Evolutionary conservation across 331 rosid genomes (phyloP).

Genomic region (Dryas integrifolia): DNA sequence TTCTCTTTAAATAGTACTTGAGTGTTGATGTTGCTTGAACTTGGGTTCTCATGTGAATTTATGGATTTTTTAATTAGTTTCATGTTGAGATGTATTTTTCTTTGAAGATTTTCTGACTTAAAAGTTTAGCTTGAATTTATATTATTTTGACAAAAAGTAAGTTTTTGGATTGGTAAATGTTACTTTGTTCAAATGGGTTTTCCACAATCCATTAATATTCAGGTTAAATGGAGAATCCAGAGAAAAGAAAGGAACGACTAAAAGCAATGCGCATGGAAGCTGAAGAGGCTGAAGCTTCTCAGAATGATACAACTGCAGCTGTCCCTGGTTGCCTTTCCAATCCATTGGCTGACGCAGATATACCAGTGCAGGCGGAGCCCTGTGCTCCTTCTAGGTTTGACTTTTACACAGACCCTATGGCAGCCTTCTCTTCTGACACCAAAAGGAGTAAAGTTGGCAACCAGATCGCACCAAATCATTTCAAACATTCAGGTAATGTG

Average conservation of each 20-base stretch:
- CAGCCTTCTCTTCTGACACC: conserved; percentile 65
- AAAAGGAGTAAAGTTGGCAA: conserved; percentile 31
- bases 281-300: conserved; percentile 44
- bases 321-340: conserved; percentile 57
- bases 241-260: conserved; percentile 71
- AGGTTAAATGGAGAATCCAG: conserved; percentile 79
- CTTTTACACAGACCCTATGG: conserved; percentile 84
- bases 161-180: background rate
- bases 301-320: conserved; percentile 20
- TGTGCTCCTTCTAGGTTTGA: conserved; percentile 68
- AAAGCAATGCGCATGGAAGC: conserved; percentile 76
- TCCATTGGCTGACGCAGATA: conserved; percentile 58
- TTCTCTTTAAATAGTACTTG: background rate
- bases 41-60: background rate
- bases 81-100: background rate
- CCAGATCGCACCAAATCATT: conserved; percentile 34
- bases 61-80: background rate
- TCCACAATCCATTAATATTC: background rate
- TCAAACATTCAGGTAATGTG: conserved; percentile 44
- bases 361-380: conserved; percentile 24
- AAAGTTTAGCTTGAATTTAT: background rate
- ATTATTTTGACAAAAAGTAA: background rate
- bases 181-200: background rate
- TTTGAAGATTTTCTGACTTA: background rate
- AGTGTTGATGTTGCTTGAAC: background rate